These are phyloP conservation scores for Pyrus betulifolia DNA, from an alignment of 306 rosid species.

Conservation along the genomic window DNA sequence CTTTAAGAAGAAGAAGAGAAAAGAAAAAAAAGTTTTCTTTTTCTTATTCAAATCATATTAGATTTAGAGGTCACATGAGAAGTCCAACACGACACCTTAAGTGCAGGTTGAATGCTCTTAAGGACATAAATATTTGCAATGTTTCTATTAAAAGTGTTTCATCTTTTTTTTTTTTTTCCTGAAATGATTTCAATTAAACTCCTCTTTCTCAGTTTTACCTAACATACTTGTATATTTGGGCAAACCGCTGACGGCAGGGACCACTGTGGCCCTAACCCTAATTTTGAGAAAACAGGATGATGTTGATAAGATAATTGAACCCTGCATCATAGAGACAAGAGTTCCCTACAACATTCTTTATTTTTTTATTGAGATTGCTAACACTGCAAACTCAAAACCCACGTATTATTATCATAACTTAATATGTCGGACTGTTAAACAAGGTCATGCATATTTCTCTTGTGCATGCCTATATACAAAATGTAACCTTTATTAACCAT, in stretches of 20 bases:
- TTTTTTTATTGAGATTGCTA: not conserved
- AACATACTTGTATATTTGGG: not conserved
- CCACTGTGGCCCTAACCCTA: not conserved
- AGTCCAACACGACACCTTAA: not conserved
- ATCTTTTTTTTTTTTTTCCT: not conserved
- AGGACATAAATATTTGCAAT: not conserved
- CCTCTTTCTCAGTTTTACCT: not conserved
- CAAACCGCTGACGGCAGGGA: not conserved
- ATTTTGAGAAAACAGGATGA: not conserved
- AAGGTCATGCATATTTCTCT: no score
- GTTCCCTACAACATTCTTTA: conserved; percentile 1
- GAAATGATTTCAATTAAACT: not conserved
- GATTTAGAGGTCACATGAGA: no score
- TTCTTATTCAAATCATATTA: no score
- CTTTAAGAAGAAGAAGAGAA: no score
- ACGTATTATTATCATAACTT: not conserved
- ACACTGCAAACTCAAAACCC: not conserved
- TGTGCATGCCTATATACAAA: not conserved
- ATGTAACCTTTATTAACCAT: not conserved
- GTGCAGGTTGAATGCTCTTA: not conserved
- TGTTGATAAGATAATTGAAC: not conserved
- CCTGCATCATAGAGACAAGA: conserved; percentile 14
- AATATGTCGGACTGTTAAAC: not conserved
- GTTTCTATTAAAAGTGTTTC: not conserved
- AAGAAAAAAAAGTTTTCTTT: no score